Evolutionary conservation across 306 rosid species (phyloP).

Genomic region (Dryas alaskensis): DNA sequence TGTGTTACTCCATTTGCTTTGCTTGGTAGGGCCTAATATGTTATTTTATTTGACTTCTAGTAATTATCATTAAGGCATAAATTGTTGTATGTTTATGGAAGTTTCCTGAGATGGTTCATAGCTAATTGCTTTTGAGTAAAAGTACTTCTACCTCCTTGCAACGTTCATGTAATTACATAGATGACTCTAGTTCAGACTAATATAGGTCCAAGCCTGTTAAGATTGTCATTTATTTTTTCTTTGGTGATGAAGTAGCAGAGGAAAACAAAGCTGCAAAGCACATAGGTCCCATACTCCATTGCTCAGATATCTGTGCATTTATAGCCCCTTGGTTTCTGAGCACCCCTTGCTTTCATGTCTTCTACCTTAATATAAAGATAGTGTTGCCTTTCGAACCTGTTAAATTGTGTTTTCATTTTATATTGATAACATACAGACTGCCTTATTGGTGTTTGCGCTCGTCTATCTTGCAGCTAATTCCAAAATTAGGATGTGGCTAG

Average conservation of each 20-base stretch:
- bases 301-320: too few relatives aligned
- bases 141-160: not conserved
- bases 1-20: not conserved
- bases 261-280: not conserved
- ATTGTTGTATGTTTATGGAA: not conserved
- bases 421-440: not conserved
- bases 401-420: not conserved
- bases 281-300: too few relatives aligned
- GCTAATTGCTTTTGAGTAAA: not conserved
- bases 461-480: not conserved
- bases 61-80: slow-evolving; percentile 1
- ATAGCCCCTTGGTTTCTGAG: not conserved
- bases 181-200: not conserved
- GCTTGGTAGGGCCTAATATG: not conserved
- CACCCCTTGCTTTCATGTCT: not conserved
- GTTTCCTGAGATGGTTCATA: not conserved
- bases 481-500: not conserved
- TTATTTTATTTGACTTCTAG: not conserved
- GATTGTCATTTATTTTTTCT: not conserved
- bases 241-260: not conserved
- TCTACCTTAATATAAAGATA: not conserved
- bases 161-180: not conserved
- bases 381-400: not conserved
- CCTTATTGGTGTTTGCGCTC: too few relatives aligned
- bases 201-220: not conserved